Conservation (phyloP, 768 basidiomycete species). For the Chiua virens region DNA sequence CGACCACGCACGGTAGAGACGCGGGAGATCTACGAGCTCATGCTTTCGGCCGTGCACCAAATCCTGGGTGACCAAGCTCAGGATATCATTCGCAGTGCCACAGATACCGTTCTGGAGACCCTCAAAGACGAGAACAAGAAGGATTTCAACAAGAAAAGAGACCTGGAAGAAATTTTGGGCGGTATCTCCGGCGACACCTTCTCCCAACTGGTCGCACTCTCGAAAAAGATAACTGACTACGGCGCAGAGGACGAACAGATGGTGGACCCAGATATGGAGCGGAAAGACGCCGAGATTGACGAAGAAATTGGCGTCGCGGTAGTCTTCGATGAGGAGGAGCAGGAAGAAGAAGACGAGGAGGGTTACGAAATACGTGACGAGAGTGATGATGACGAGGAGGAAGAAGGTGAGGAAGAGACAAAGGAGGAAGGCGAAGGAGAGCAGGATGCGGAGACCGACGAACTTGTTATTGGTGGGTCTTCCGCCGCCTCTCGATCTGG, state of each 20-base stretch:
- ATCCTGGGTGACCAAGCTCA: conserved; percentile 93
- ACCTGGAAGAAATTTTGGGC: conserved; percentile 77
- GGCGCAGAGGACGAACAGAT: conserved; percentile 81
- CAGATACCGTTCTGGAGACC: conserved; percentile 86
- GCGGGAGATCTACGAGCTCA: conserved; percentile 89
- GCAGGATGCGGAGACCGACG: conserved; percentile 58
- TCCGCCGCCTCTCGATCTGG: conserved; percentile 44
- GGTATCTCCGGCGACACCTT: conserved; percentile 71
- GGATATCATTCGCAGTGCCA: conserved; percentile 92
- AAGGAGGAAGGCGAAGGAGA: conserved; percentile 44
- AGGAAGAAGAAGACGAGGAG: conserved; percentile 90
- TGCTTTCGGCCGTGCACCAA: conserved; percentile 79
- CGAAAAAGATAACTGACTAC: conserved; percentile 97
- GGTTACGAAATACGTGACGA: conserved; percentile 86
- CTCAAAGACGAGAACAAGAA: conserved; percentile 88
- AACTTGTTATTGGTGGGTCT: conserved; percentile 77
- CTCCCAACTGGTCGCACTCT: conserved; percentile 75
- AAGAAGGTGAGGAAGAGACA: conserved; percentile 45
- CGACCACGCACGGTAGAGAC: conserved; percentile 94
- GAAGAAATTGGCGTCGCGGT: conserved; percentile 98
- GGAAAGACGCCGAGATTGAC: conserved; percentile 87
- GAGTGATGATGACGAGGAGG: conserved; percentile 74
- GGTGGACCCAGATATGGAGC: conserved; percentile 77
- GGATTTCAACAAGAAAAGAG: conserved; percentile 97
- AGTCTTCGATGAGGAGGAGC: conserved; percentile 96